A percentile compares a stretch with the other conserved stretches of the same genome.
phyloP scores from a whole-genome alignment of 495 filamentous ascomycete species.

The Hypoxylon fuscum region DNA sequence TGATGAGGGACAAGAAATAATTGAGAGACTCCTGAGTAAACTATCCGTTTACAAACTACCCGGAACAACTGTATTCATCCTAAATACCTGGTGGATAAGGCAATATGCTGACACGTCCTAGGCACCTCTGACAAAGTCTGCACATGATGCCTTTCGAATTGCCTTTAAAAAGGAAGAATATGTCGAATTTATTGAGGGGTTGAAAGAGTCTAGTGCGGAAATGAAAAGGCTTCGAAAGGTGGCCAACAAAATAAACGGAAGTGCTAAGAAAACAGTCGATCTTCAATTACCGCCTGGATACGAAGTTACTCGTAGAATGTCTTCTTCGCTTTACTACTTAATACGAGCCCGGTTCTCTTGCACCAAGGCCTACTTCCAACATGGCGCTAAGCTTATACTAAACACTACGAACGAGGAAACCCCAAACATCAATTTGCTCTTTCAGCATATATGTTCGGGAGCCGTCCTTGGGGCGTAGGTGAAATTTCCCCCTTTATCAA shows the following conservation, averaged over 20 bases:
- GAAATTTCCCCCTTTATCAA: too few relatives aligned
- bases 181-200: not conserved
- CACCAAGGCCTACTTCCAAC: not conserved
- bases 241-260: not conserved
- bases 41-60: not conserved
- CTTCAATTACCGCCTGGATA: conserved; percentile 10
- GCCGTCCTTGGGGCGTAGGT: not conserved
- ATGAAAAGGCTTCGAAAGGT: conserved; percentile 5
- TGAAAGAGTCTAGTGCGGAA: conserved; percentile 5
- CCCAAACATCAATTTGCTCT: conserved; percentile 3
- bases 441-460: not conserved
- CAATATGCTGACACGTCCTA: not conserved
- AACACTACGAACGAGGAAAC: not conserved
- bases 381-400: conserved; percentile 4
- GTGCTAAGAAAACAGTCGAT: not conserved
- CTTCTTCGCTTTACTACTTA: not conserved
- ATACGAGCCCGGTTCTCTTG: not conserved
- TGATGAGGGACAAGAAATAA: not conserved
- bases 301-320: conserved; percentile 2
- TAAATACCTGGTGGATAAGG: not conserved
- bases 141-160: not conserved
- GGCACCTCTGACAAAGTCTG: not conserved
- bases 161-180: conserved; percentile 6
- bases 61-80: not conserved
- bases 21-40: not conserved